Base-by-base conservation (phyloP, 306 rosid genomes). In the Quercus engelmannii region DNA sequence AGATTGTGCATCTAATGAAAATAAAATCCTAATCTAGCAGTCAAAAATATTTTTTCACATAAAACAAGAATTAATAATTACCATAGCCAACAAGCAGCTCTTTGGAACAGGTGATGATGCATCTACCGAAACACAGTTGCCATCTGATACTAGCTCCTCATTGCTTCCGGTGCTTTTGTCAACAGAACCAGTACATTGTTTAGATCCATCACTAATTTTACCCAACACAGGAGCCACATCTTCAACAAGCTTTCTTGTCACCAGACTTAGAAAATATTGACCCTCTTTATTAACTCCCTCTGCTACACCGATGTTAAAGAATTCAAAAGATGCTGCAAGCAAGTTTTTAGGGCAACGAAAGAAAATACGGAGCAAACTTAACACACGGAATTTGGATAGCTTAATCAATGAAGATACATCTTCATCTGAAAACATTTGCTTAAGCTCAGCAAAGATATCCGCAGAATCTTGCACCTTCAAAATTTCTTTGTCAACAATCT, bases 241-340 rank as follows among this genome's bases (percentile, higher is more conserved):
- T 76, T 76, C 81, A 69, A 79, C 88, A 61, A 85, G 81, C 62
- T 38, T 77, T 72, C 88, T 83, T 57, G 89, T 83, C 82, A 95
- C 77, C 74, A 85, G 90, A 78, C 88, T 86, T 69, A 95, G 76
- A 78, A 93, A 87, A 81, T 41, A 76, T 70, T 83, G 78, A 55
- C 89, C 91, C 76, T 86, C 93, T 20, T 76, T 85, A 54, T 78
- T 82, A 85, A 85, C 76, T 80, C 82, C 93, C 76, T 92, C 96
- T 17, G 85, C 79, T 74, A 87, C 68, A 78, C 83, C n/a, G 67
- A 89, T 76, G 74, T 78, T 85, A 70, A 91, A 80, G 75, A 88
- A 86, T 70, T 95, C 97, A 77, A 92, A 89, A 86, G 92, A 92
- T 76, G 97, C 97, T 13, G 97, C 90, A 80, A 93, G 90, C 84